Base-by-base conservation (phyloP, 352 stramenopile species). In the Globisporangium nunn region DNA sequence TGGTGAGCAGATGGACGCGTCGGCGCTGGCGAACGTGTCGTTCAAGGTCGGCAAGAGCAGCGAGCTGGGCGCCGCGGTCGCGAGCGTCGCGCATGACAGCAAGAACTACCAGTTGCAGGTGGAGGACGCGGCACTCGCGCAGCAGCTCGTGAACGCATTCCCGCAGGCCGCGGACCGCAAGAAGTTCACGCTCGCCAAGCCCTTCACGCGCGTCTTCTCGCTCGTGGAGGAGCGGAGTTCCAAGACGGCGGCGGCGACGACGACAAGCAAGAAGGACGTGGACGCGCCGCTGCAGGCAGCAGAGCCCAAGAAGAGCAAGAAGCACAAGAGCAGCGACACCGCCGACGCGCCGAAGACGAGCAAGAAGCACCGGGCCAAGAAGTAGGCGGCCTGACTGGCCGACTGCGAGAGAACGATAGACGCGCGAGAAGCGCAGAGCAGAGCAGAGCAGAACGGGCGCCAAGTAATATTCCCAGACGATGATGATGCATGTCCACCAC, bases 101-200 rank as follows among this genome's bases (percentile, higher is more conserved):
- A 85, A 86, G 56, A 71, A 58, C 54, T 92, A 83, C 58, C 23
- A 70, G 50, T 64, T 92, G 29, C 75, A 85, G 63, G 65, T 47
- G 31, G 81, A 92, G 55, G 70, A 87, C 63, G 51, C 56, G 3
- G 67, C 86, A 66, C 71, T 90, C 14, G 81, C 81, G 23, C 67
- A 79, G n/a, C 81, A 90, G 62, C 69, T 92, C 33, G 78, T 87
- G 54, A 92, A 92, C 51, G 81, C 81, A 10, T 78, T 92, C 53
- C 79, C 81, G 17, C 54, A 75, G 6, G 70, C 75, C 1, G 66
- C 69, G 35, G 66, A 92, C 52, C 81, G 78, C 50, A 67, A 73
- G 48, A 78, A 71, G 6, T 90, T 85, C 30, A 70, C 75, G 45
- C 67, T 92, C 12, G 81, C 71, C 46, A 90, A 90, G 58, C 81